Evolutionary conservation across 2,329 filamentous ascomycete species (phyloP).

Genomic region (Clonostachys solani): DNA sequence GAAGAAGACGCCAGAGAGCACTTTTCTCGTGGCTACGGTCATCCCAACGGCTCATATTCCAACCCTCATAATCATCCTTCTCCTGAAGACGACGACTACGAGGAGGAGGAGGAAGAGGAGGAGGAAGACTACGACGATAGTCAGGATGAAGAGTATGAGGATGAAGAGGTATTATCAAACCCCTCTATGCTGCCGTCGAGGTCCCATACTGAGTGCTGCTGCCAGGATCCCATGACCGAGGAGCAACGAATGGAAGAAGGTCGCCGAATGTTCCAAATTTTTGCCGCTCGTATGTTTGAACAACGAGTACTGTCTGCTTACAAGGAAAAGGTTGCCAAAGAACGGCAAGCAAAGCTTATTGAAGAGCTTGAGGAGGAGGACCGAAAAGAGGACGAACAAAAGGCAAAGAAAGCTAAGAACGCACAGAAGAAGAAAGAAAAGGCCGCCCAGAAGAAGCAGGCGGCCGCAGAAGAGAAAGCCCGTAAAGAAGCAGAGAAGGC

Average conservation of each 20-base stretch:
- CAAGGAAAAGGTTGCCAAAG: constrained; percentile 90
- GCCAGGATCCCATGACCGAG: constrained; percentile 91
- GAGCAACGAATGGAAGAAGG: constrained; percentile 99
- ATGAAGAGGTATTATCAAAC: constrained; percentile 67
- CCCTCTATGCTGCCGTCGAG: constrained; percentile 30
- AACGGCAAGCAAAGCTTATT: constrained; percentile 85
- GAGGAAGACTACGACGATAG: constrained; percentile 58
- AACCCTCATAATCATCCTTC: constrained; percentile 67
- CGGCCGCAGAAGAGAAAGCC: constrained; percentile 86
- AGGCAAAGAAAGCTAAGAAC: constrained; percentile 90
- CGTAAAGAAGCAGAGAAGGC: constrained; percentile 84
- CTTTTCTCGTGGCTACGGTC: constrained; percentile 54
- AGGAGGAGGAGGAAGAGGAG: constrained; percentile 60
- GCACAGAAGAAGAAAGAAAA: constrained; percentile 96
- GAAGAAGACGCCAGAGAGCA: constrained; percentile 77
- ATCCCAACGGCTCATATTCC: constrained; percentile 57
- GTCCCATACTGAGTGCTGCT: constrained; percentile 38
- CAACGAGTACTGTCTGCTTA: constrained; percentile 96
- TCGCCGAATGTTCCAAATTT: constrained; percentile 98
- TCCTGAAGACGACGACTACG: constrained; percentile 72
- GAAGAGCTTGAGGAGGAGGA: constrained; percentile 89
- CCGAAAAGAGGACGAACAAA: constrained; percentile 69
- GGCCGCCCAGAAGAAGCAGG: constrained; percentile 82
- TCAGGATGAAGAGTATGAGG: constrained; percentile 63
- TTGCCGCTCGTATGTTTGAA: constrained; percentile 98